These are phyloP conservation scores for Coccinonectria pachysandricola DNA, from an alignment of 2,329 filamentous ascomycete genomes.

Conservation along the genomic window DNA sequence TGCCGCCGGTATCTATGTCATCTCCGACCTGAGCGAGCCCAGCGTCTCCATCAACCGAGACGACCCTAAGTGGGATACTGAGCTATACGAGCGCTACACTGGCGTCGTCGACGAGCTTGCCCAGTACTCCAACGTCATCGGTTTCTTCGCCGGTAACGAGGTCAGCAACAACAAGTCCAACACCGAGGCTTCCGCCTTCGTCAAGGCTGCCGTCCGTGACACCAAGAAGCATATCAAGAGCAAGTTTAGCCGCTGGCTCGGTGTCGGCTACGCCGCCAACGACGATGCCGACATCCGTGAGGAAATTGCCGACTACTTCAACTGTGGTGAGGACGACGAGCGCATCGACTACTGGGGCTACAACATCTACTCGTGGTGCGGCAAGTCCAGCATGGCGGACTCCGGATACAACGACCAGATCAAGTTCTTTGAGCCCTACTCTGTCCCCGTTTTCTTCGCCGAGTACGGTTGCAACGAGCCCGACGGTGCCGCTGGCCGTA, in stretches of 20 bases:
- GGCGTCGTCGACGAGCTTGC: slow-evolving; percentile 70
- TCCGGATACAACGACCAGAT: slow-evolving; percentile 80
- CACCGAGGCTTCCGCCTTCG: slow-evolving; percentile 82
- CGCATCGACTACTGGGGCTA: slow-evolving; percentile 98
- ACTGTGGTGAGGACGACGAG: slow-evolving; percentile 59
- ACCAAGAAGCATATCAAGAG: slow-evolving; percentile 86
- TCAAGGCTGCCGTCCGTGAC: slow-evolving; percentile 96
- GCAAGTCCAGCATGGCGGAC: slow-evolving; percentile 61
- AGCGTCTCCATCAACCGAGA: slow-evolving; percentile 75
- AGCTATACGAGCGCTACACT: slow-evolving; percentile 72
- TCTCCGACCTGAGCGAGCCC: slow-evolving; percentile 83
- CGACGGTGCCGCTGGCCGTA: slow-evolving; percentile 51
- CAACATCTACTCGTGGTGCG: slow-evolving; percentile 99
- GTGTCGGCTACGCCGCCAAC: slow-evolving; percentile 93
- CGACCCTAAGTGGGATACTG: slow-evolving; percentile 65
- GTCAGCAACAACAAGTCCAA: slow-evolving; percentile 85
- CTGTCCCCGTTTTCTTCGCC: slow-evolving; percentile 93
- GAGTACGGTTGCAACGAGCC: slow-evolving; percentile 91
- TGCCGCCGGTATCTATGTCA: slow-evolving; percentile 85
- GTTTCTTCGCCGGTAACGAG: slow-evolving; percentile 98
- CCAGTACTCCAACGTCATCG: slow-evolving; percentile 82
- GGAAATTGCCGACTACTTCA: slow-evolving; percentile 84
- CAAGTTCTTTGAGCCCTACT: slow-evolving; percentile 78
- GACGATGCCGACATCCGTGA: slow-evolving; percentile 77
- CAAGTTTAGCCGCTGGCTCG: slow-evolving; percentile 62